Evolutionary conservation across 495 filamentous ascomycete species (phyloP).

Genomic region (Penicillium egyptiacum): DNA sequence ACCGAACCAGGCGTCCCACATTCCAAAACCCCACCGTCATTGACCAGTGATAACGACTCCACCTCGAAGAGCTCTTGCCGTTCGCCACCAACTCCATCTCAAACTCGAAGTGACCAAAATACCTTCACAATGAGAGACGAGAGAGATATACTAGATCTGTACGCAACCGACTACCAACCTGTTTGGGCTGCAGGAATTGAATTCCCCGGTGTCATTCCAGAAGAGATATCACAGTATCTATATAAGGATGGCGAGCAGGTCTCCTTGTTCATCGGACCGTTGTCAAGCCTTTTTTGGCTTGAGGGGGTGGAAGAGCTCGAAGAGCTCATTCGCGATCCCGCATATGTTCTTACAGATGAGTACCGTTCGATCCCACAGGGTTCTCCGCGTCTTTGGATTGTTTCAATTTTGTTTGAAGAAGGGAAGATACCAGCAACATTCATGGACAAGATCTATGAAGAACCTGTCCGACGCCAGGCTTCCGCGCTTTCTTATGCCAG

Average conservation of each 20-base stretch:
- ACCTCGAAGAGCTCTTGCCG: no score
- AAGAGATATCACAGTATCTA: neutral
- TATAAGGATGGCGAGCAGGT: neutral
- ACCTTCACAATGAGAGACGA: neutral
- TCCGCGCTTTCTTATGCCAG: neutral
- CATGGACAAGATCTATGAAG: conserved; percentile 2
- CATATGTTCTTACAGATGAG: conserved; percentile 8
- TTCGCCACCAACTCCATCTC: neutral
- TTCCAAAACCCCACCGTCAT: neutral
- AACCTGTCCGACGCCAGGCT: neutral
- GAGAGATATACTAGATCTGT: conserved; percentile 1
- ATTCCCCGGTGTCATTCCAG: conserved; percentile 5
- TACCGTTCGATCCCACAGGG: neutral
- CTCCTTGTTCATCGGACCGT: conserved; percentile 1
- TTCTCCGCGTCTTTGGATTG: conserved; percentile 1
- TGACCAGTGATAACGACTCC: neutral
- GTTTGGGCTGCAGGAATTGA: conserved; percentile 3
- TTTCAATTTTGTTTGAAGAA: conserved; percentile 2
- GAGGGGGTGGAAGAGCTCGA: conserved; percentile 1
- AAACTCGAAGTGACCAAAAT: neutral
- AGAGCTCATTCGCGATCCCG: conserved; percentile 10
- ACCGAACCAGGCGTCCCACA: no score
- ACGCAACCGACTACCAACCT: conserved; percentile 5
- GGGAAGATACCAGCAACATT: conserved; percentile 1
- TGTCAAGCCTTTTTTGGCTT: conserved; percentile 14